Evolutionary conservation across 208 protist species (phyloP).

Genomic region (Leishmania tarentolae): DNA sequence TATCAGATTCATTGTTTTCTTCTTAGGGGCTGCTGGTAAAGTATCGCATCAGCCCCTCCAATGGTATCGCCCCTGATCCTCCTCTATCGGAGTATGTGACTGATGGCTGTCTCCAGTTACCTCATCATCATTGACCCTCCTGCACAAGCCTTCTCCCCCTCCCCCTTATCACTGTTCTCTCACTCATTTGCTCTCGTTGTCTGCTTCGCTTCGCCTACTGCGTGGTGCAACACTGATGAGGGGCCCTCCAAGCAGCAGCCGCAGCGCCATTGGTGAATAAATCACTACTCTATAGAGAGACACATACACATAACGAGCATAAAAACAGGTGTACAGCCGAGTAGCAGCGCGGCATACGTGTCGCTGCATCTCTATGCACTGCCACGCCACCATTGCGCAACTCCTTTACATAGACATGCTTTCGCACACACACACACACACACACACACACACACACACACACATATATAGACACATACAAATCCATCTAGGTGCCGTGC

Average conservation of each 20-base stretch:
- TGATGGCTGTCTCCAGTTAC: neutral
- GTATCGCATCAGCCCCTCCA: neutral
- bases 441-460: neutral
- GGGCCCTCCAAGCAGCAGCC: neutral
- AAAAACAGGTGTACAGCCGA: neutral
- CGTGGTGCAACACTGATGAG: neutral
- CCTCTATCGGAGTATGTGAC: neutral
- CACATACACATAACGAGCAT: neutral
- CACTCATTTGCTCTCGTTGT: neutral
- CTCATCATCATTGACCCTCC: neutral
- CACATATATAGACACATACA: constrained; percentile 2
- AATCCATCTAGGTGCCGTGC: neutral
- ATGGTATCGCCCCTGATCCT: neutral
- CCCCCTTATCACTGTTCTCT: neutral
- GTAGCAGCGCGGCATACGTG: neutral
- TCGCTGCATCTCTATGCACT: neutral
- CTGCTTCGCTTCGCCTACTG: neutral
- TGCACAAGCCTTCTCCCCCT: neutral
- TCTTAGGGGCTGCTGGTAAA: neutral
- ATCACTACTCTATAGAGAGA: neutral
- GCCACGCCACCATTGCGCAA: neutral
- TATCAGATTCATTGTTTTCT: neutral
- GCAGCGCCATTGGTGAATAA: neutral
- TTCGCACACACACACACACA: neutral
- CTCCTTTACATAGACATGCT: neutral